These are phyloP conservation scores for Penicillium hesseltinei DNA, from an alignment of 2,329 filamentous ascomycete genomes.

Conservation along the genomic window DNA sequence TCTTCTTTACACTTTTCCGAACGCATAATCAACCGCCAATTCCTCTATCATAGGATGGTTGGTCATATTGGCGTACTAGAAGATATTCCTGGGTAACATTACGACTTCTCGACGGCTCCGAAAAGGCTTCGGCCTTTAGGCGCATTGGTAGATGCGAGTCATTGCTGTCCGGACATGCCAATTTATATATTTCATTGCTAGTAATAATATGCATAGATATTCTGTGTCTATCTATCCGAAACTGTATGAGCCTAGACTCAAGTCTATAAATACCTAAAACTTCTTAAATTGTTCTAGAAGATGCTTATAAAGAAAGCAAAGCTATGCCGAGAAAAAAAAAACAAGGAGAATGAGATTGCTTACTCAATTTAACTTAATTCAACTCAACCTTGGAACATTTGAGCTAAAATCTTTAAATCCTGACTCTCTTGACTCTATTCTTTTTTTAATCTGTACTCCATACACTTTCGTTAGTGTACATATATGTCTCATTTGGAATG, in stretches of 20 bases:
- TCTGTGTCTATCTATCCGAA: background rate
- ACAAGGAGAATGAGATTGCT: background rate
- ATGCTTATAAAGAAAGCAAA: background rate
- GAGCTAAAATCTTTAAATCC: background rate
- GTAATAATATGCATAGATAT: background rate
- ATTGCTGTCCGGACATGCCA: conserved; percentile 41
- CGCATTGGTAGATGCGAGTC: conserved; percentile 38
- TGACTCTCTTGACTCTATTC: no score
- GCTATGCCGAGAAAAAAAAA: background rate
- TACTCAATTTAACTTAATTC: background rate
- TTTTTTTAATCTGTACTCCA: background rate
- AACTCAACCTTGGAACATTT: background rate
- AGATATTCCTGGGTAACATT: conserved; percentile 30
- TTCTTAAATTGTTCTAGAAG: conserved; percentile 4
- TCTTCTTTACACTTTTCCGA: conserved; percentile 44
- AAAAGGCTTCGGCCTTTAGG: conserved; percentile 26
- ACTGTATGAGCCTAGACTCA: background rate
- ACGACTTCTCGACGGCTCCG: conserved; percentile 35
- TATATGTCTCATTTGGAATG: conserved; percentile 2
- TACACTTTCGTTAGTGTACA: background rate
- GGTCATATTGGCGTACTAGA: conserved; percentile 53
- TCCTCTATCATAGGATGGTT: conserved; percentile 44
- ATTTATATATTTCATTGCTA: background rate
- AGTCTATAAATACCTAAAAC: background rate
- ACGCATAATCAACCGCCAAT: conserved; percentile 52